Evolutionary conservation across 805 yeast genomes (phyloP).

Genomic region (Candida parachauliodes): DNA sequence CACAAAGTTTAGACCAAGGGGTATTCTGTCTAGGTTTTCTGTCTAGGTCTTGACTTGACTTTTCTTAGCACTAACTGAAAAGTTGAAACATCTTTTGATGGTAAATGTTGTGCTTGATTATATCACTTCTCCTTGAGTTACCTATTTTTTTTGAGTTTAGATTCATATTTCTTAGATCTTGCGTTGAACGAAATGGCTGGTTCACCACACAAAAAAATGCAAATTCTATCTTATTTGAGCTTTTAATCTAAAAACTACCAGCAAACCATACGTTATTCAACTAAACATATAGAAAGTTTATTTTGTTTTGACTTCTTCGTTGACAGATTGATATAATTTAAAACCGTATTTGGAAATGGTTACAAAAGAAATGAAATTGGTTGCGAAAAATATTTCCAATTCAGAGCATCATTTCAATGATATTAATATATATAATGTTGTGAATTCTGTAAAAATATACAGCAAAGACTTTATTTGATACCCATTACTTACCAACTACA

Average conservation of each 20-base stretch:
- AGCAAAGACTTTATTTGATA: slow-evolving; percentile 3
- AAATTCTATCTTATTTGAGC: not conserved
- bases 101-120: no score
- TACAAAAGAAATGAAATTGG: not conserved
- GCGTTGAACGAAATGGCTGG: slow-evolving; percentile 3
- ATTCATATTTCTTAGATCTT: not conserved
- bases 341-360: not conserved
- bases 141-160: no score
- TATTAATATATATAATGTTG: not conserved
- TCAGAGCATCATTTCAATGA: not conserved
- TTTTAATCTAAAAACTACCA: no score
- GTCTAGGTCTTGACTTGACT: no score
- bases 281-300: not conserved
- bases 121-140: no score
- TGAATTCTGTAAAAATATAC: not conserved
- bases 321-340: no score
- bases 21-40: no score
- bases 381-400: not conserved
- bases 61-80: no score
- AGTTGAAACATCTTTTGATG: no score
- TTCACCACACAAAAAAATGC: not conserved
- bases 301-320: no score
- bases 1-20: no score
- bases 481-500: slow-evolving; percentile 4
- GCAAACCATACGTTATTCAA: no score